phyloP scores from a whole-genome alignment of 331 rosid species.

The Erythrophleum ivorense region DNA sequence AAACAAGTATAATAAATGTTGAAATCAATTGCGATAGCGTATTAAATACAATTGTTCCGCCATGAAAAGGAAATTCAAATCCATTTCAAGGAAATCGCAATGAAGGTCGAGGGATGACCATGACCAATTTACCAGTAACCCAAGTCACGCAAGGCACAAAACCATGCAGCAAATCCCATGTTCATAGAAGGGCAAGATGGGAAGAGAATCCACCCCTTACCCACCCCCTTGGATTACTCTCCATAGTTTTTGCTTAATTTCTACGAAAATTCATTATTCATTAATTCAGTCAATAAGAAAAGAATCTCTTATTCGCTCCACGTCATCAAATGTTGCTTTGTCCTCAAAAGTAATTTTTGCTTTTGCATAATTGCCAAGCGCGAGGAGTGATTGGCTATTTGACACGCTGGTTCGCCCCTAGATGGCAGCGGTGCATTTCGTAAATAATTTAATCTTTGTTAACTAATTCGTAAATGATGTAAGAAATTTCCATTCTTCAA shows the following conservation, averaged over 20 bases:
- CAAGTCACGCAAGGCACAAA: conserved; percentile 10
- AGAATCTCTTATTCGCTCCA: background rate
- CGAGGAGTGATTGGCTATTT: background rate
- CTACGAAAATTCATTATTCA: background rate
- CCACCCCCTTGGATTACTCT: background rate
- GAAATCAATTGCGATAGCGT: background rate
- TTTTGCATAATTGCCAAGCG: background rate
- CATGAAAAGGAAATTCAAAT: background rate
- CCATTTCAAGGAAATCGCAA: background rate
- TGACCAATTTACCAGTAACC: background rate
- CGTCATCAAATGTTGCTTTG: background rate
- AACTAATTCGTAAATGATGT: too few relatives aligned
- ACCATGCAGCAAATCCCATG: background rate
- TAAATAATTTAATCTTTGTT: too few relatives aligned
- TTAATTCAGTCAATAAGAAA: background rate
- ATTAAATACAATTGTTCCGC: background rate
- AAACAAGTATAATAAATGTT: too few relatives aligned
- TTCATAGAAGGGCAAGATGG: background rate
- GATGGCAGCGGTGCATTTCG: background rate
- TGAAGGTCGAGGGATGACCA: too few relatives aligned
- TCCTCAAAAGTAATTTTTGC: background rate
- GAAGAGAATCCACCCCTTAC: background rate
- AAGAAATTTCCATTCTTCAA: too few relatives aligned
- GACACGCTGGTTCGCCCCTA: background rate
- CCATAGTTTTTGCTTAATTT: background rate